A percentile compares a stretch with the other conserved stretches of the same genome.
These are phyloP conservation scores for Fusarium mangiferae DNA, from an alignment of 2,329 filamentous ascomycete genomes.

Conservation along the genomic window DNA sequence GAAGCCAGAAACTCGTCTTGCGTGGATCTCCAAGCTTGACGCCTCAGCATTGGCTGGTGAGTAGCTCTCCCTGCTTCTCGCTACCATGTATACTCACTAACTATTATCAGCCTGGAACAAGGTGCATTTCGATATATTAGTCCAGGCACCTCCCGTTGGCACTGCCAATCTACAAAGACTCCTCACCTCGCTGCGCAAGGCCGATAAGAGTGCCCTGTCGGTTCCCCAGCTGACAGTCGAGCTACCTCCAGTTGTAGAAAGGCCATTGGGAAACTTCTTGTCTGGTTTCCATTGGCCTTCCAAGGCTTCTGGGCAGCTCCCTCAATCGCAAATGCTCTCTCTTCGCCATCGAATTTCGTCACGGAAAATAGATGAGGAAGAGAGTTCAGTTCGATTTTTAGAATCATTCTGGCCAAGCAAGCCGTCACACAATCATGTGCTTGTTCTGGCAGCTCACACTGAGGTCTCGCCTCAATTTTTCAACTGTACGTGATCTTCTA, in stretches of 20 bases:
- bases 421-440: slow-evolving; percentile 73
- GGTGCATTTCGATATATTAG: slow-evolving; percentile 81
- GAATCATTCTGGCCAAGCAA: slow-evolving; percentile 88
- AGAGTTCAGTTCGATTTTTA: slow-evolving; percentile 79
- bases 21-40: slow-evolving; percentile 84
- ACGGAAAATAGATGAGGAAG: slow-evolving; percentile 69
- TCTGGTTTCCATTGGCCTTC: slow-evolving; percentile 76
- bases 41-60: slow-evolving; percentile 73
- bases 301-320: slow-evolving; percentile 48
- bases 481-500: slow-evolving; percentile 66
- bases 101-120: slow-evolving; percentile 75
- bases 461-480: slow-evolving; percentile 86
- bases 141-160: slow-evolving; percentile 77
- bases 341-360: slow-evolving; percentile 78
- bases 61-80: slow-evolving; percentile 25
- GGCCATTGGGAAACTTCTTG: slow-evolving; percentile 70
- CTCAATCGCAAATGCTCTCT: slow-evolving; percentile 66
- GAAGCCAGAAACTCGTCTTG: slow-evolving; percentile 68
- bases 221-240: slow-evolving; percentile 85
- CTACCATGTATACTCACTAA: slow-evolving; percentile 26
- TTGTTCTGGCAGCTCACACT: slow-evolving; percentile 84
- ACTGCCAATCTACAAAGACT: slow-evolving; percentile 81
- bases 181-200: slow-evolving; percentile 77
- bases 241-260: slow-evolving; percentile 77
- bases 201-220: slow-evolving; percentile 78